phyloP scores from a whole-genome alignment of 257 asterid species.

The Rehmannia glutinosa region DNA sequence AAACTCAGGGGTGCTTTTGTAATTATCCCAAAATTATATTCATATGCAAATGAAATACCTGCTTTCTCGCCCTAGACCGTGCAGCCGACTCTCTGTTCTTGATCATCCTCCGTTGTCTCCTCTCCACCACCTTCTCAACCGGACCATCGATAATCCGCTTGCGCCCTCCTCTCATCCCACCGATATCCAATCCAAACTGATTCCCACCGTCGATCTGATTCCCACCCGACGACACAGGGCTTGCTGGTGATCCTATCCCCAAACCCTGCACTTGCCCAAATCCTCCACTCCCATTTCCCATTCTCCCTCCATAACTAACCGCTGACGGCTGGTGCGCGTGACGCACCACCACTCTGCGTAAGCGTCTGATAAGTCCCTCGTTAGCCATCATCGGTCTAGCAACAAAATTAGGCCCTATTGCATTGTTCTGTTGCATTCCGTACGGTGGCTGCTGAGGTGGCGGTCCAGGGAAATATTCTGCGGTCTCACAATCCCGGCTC shows the following conservation, averaged over 20 bases:
- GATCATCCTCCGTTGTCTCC: conserved; percentile 79
- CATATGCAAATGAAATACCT: no score
- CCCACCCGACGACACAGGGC: conserved; percentile 51
- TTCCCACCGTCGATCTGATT: conserved; percentile 33
- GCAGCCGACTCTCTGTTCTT: conserved; percentile 82
- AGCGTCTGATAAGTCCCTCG: conserved; percentile 27
- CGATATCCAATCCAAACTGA: conserved; percentile 36
- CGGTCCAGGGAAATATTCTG: conserved; percentile 20
- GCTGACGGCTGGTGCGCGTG: conserved; percentile 23
- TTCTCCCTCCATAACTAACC: conserved; percentile 33
- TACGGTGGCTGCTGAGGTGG: conserved; percentile 29
- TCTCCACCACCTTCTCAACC: conserved; percentile 68
- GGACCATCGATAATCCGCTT: conserved; percentile 58
- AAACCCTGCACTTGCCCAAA: conserved; percentile 37
- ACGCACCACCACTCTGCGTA: conserved; percentile 27
- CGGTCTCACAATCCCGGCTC: conserved; percentile 59
- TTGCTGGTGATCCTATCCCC: conserved; percentile 46
- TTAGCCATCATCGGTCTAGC: conserved; percentile 28
- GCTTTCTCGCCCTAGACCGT: conserved; percentile 78
- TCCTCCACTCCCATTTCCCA: conserved; percentile 45
- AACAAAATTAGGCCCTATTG: conserved; percentile 13
- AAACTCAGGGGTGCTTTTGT: no score
- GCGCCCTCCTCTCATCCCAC: conserved; percentile 34
- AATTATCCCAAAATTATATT: no score
- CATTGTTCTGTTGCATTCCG: not conserved